Base-by-base conservation (phyloP, 371 early-diverging fungal genomes). In the Capillidium heterosporum region DNA sequence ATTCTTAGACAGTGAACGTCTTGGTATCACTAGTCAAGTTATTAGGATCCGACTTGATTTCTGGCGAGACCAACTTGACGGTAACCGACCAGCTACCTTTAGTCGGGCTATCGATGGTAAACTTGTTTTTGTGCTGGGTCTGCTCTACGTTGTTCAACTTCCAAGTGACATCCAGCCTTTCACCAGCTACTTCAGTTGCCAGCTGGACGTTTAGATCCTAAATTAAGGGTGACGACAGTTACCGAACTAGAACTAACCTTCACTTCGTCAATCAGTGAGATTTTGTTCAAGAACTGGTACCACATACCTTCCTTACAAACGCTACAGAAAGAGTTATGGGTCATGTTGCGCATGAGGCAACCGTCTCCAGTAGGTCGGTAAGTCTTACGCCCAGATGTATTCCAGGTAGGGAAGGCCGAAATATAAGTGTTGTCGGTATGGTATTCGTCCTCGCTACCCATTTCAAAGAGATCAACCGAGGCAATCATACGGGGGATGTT, bases 321-420 rank as follows among this genome's bases (percentile, higher is more conserved):
- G 28, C 65, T 59, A 61, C 77, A 77, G 55, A 77, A 72, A 4
- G 58, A 48, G 8, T 60, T 55, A n/a, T 61, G 58, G 23, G 68
- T 48, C 79, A 77, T 78, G 61, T 78, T 75, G 35, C 79, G 67
- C 79, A 78, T 78, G 58, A 78, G 51, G 48, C 79, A 78, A 21
- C 59, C 62, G 56, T 72, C 72, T 61, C 74, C 67, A 43, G 73
- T 75, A 21, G 69, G 73, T 13, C 74, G 61, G 64, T 69, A 74
- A 2, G 68, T 66, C 58, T 71, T 70, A 26, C 56, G 49, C 2
- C 66, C 64, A 3, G 42, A 29, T 21, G 65, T 57, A 29, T 64
- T 62, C 29, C 60, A 74, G 10, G 73, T 72, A 0, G 75, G 77
- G 48, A 68, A 77, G 13, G 74, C 74, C 0, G 67, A 65, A 56